Base-by-base conservation (phyloP, 2,329 filamentous ascomycete genomes). In the Zasmidium cellare region DNA sequence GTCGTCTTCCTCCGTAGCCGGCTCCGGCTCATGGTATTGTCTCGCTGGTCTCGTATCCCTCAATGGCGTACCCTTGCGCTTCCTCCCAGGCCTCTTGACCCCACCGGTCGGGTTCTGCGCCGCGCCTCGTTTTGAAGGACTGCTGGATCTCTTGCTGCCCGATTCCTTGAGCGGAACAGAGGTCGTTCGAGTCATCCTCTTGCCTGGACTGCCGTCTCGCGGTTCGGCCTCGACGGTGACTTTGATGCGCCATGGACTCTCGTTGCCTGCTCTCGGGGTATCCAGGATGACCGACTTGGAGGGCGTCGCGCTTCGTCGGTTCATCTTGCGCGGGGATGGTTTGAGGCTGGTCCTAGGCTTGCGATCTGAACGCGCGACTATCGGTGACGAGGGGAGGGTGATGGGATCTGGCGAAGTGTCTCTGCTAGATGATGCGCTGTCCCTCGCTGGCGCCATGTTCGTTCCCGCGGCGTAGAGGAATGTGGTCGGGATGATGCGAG, bases 211-310 rank as follows among this genome's bases (percentile, higher is more conserved):
- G 16, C 60, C 60, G 16, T 60, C 67, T 69, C 18, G 70, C 71
- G 76, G 76, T 61, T 80, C 77, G 14, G 78, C 77, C 62, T 81
- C 70, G 9, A 81, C 79, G 1, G 79, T 81, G 55, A 81, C 78
- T 56, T 77, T 79, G 68, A 81, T 79, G 57, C 75, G 74, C 77
- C 77, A 80, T 19, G 79, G 79, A 63, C 76, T 80, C 25, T 69
- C 71, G 53, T 71, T 73, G 16, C 68, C 69, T 12, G 68, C 65
- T 14, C 71, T 65, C 18, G 73, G 74, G 7, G 77, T 77, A 59
- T 75, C 74, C 62, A 81, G 59, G 45, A 78, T 67, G 67, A 80
- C 74, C 0, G 77, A 77, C 57, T 80, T 80, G 47, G 73, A 69
- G 1, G 79, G 79, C 24, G 72, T 74, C 11, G 72, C 50, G 55